Evolutionary conservation across 2,329 filamentous ascomycete genomes (phyloP), one percentile per base, ranked within the genome.

Genomic region (Didymella pinodella): DNA sequence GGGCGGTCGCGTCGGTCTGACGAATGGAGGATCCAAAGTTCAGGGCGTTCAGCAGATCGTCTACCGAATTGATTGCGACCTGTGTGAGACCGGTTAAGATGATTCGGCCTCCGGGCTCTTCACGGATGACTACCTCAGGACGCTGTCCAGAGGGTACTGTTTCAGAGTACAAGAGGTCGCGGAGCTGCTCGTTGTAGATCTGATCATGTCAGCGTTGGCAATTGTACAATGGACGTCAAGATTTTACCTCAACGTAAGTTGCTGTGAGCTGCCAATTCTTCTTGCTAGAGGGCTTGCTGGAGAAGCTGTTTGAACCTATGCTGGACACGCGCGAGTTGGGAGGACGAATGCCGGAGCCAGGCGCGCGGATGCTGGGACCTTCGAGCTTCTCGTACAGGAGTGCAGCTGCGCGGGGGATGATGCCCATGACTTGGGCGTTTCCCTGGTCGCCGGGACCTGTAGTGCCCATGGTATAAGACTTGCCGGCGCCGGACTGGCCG

Each of bases 401-500:
- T 31, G 86, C 86, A 2, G 93, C 94, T 32, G 95, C 95, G 67
- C 95, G 90, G 29, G 95, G 94, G 67, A 99, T 93, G n/a, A 99
- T 93, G 76, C 94, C 94, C 90, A 94, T 95, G 29, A 87, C 78
- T 7, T 89, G 85, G 29, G 83, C 65, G 69, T 94, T 84, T 26
- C 82, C 83, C 72, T 96, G 90, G 71, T 97, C 93, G 22, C 78
- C 78, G 2, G 93, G 92, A 4, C 93, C 93, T 0, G 94, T 93
- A 0, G 95, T 99, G 57, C 95, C 95, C 95, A 99, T 99, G 0
- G 95, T 99, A 75, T 96, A 98, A 2, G 94, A 98, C 80, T 99
- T 99, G 68, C 95, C 95, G 11, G 95, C 93, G 56, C 95, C 95
- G 28, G 95, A 99, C 81, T 99, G 95, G 66, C 95, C 95, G 73